Conservation (phyloP, 441 rosid species). For the Rhodomyrtus psidioides region DNA sequence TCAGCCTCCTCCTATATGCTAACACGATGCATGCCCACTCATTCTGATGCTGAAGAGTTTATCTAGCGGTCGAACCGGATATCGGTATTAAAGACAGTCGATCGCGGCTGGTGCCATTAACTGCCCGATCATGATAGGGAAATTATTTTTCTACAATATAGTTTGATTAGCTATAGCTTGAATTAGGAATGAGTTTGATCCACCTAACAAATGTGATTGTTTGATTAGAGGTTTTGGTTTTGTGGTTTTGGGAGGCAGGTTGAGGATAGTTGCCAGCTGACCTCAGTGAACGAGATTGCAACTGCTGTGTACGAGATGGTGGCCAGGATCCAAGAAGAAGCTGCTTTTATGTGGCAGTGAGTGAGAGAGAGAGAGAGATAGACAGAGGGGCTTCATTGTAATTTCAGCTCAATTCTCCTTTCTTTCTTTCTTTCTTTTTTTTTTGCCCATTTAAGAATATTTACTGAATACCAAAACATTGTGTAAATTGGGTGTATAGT, state of each 20-base stretch:
- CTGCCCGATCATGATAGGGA: not conserved
- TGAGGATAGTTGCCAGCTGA: constrained; percentile 7
- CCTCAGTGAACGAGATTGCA: constrained; percentile 7
- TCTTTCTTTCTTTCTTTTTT: no score
- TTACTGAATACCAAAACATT: not conserved
- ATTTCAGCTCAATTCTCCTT: not conserved
- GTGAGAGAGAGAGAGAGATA: not conserved
- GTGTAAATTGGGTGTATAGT: not conserved
- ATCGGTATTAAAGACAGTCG: not conserved
- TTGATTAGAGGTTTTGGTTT: not conserved
- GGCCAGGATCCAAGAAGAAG: not conserved
- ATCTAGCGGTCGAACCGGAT: not conserved
- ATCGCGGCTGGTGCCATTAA: not conserved
- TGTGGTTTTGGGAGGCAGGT: not conserved
- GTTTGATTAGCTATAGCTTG: not conserved
- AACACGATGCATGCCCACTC: not conserved
- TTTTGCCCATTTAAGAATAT: not conserved
- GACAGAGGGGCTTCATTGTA: not conserved
- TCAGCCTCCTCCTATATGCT: not conserved
- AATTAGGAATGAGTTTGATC: not conserved
- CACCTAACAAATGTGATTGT: not conserved
- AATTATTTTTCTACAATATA: not conserved
- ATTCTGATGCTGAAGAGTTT: not conserved
- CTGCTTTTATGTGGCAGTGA: not conserved
- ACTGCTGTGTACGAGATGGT: constrained; percentile 5